A percentile compares a stretch with the other conserved stretches of the same genome.
Evolutionary conservation across 495 filamentous ascomycete genomes (phyloP).

Genomic region (Xylaria flabelliformis): DNA sequence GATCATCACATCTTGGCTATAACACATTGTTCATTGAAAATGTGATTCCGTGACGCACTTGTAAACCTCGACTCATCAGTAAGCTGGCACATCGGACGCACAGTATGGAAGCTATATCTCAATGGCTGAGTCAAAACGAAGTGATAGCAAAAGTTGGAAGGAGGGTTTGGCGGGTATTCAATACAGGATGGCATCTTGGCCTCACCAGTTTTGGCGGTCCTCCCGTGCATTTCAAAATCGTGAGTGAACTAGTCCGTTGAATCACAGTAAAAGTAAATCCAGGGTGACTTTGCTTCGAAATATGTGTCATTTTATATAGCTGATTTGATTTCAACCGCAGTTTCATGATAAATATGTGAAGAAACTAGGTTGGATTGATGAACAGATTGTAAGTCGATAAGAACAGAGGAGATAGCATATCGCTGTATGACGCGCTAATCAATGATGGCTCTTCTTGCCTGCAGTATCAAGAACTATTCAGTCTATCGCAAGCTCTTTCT

Average conservation of each 20-base stretch:
- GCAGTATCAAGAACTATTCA: conserved; percentile 85
- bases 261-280: neutral
- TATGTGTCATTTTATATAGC: neutral
- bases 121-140: neutral
- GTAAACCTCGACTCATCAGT: neutral
- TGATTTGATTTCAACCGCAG: conserved; percentile 29
- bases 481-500: conserved; percentile 75
- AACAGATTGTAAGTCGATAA: conserved; percentile 62
- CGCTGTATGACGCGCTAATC: neutral
- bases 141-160: neutral
- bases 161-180: conserved; percentile 31
- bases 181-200: conserved; percentile 68
- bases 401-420: neutral
- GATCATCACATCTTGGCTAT: neutral
- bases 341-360: conserved; percentile 72
- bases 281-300: neutral
- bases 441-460: neutral
- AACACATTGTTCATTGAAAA: neutral
- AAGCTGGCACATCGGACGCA: neutral
- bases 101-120: conserved; percentile 2
- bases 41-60: neutral
- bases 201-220: conserved; percentile 76
- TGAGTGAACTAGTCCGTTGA: conserved; percentile 27
- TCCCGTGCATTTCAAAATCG: conserved; percentile 74
- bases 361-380: conserved; percentile 73